A percentile compares a stretch with the other conserved stretches of the same genome.
Conservation (phyloP, 805 yeast genomes). For the Saturnispora quitensis region DNA sequence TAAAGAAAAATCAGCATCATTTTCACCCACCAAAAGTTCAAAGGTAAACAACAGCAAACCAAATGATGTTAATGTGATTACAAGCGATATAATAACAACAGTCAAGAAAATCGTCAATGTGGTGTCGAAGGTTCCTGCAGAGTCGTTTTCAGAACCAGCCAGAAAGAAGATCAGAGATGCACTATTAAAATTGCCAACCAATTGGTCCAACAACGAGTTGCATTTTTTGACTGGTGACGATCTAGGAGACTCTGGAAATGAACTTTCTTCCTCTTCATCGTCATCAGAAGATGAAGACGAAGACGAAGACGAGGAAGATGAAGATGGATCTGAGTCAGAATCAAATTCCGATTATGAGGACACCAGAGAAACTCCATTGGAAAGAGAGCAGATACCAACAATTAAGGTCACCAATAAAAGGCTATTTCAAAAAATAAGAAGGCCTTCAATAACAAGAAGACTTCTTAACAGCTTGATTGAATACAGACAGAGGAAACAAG, state of each 20-base stretch:
- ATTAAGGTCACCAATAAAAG: slow-evolving; percentile 9
- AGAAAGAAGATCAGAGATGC: slow-evolving; percentile 74
- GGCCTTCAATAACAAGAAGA: slow-evolving; percentile 20
- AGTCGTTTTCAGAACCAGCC: slow-evolving; percentile 67
- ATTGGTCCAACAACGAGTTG: slow-evolving; percentile 42
- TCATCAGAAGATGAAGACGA: slow-evolving; percentile 6
- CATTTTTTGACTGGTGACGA: slow-evolving; percentile 8
- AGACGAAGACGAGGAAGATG: slow-evolving; percentile 13
- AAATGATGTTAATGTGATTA: slow-evolving; percentile 14
- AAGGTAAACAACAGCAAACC: neutral
- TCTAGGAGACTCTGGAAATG: neutral
- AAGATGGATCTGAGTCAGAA: slow-evolving; percentile 12
- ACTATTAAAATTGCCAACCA: slow-evolving; percentile 62
- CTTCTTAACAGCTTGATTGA: slow-evolving; percentile 23
- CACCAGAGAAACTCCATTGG: slow-evolving; percentile 10
- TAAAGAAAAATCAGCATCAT: neutral
- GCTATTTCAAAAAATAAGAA: slow-evolving; percentile 10
- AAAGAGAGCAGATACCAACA: slow-evolving; percentile 12
- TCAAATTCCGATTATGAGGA: slow-evolving; percentile 7
- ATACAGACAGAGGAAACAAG: slow-evolving; percentile 14
- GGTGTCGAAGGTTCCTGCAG: slow-evolving; percentile 77
- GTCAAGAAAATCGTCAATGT: slow-evolving; percentile 81
- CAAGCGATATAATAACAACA: slow-evolving; percentile 69
- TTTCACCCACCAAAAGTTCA: neutral
- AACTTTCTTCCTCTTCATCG: neutral